Evolutionary conservation across 2,329 filamentous ascomycete genomes (phyloP).

Genomic region (Keithomyces neogunnii): DNA sequence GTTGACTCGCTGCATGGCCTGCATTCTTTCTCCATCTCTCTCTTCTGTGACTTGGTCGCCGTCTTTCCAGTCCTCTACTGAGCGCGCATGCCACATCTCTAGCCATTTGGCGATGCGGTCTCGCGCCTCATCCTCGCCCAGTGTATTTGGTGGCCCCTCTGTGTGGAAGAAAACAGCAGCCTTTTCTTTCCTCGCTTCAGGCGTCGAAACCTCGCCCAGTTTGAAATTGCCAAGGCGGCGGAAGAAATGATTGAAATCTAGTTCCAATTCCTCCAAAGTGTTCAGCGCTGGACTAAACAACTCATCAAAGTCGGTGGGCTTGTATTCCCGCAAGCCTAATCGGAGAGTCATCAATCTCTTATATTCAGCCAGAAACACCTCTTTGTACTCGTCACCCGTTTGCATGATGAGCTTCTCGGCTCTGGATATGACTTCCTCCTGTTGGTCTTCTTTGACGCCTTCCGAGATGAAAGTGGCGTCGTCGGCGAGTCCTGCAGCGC

Average conservation of each 20-base stretch:
- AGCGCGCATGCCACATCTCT: slow-evolving; percentile 62
- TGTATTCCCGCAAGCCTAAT: slow-evolving; percentile 63
- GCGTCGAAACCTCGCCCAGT: slow-evolving; percentile 54
- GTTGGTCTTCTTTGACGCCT: slow-evolving; percentile 57
- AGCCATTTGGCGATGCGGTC: slow-evolving; percentile 71
- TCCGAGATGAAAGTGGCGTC: slow-evolving; percentile 60
- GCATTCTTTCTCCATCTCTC: slow-evolving; percentile 53
- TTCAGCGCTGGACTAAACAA: slow-evolving; percentile 80
- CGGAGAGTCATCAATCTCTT: slow-evolving; percentile 73
- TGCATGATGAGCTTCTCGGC: slow-evolving; percentile 79
- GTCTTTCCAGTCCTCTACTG: slow-evolving; percentile 67
- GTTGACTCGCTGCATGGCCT: slow-evolving; percentile 77
- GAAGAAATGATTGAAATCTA: slow-evolving; percentile 96
- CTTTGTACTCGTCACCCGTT: slow-evolving; percentile 79
- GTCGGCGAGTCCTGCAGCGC: slow-evolving; percentile 66
- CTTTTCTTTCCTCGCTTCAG: slow-evolving; percentile 50
- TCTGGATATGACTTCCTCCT: slow-evolving; percentile 61
- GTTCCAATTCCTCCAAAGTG: slow-evolving; percentile 67
- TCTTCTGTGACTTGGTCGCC: slow-evolving; percentile 26
- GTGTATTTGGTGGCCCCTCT: slow-evolving; percentile 54
- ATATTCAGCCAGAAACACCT: slow-evolving; percentile 83
- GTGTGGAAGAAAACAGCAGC: slow-evolving; percentile 73
- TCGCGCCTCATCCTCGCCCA: slow-evolving; percentile 55
- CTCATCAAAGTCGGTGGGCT: slow-evolving; percentile 67
- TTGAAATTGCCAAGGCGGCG: slow-evolving; percentile 61